Evolutionary conservation across 768 basidiomycete species (phyloP).

Genomic region (Podaxis rugospora): DNA sequence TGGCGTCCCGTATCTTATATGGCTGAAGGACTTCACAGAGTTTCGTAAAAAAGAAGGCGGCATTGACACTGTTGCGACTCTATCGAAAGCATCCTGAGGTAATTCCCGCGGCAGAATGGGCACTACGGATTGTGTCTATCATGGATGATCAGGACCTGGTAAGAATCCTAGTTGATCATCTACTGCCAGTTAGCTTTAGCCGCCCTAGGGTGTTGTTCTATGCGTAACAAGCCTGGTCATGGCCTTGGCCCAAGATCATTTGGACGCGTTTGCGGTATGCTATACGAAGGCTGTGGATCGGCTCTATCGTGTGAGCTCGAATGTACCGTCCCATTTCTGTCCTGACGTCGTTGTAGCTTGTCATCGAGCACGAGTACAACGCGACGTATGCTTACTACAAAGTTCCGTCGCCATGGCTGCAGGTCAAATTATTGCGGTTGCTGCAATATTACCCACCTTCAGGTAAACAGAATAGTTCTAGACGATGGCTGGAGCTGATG

Average conservation of each 20-base stretch:
- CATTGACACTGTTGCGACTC: conserved; percentile 84
- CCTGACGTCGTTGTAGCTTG: conserved; percentile 47
- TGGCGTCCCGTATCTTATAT: conserved; percentile 8
- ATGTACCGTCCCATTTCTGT: neutral
- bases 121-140: conserved; percentile 86
- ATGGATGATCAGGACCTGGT: conserved; percentile 94
- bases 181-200: neutral
- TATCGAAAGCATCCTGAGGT: conserved; percentile 97
- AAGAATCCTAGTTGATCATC: conserved; percentile 14
- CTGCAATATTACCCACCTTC: conserved; percentile 96
- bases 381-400: conserved; percentile 95
- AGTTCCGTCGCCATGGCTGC: conserved; percentile 96
- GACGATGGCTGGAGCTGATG: neutral
- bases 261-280: conserved; percentile 87
- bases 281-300: conserved; percentile 95
- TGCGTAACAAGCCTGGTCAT: conserved; percentile 92
- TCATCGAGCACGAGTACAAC: conserved; percentile 87
- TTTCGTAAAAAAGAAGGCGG: conserved; percentile 99
- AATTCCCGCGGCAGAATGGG: conserved; percentile 94
- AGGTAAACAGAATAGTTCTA: conserved; percentile 44
- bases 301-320: conserved; percentile 57
- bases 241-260: conserved; percentile 90
- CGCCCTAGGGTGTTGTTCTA: conserved; percentile 80
- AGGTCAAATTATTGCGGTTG: conserved; percentile 90
- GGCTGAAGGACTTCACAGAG: conserved; percentile 77